Evolutionary conservation across 306 rosid genomes (phyloP).

Genomic region (Glycine latifolia): DNA sequence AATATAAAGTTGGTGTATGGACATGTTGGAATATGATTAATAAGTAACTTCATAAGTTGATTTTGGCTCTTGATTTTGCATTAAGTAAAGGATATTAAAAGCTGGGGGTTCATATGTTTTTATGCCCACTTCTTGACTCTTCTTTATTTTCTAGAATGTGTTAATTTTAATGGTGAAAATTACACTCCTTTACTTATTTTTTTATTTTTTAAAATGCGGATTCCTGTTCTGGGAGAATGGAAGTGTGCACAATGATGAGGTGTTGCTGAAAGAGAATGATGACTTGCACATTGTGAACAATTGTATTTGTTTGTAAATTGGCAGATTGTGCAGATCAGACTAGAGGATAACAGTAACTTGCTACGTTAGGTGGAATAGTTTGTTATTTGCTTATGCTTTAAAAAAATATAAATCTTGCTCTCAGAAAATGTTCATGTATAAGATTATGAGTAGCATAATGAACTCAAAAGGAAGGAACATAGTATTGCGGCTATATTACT

Average conservation of each 20-base stretch:
- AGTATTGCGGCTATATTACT: background rate
- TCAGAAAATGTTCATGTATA: no score
- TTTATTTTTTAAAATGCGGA: background rate
- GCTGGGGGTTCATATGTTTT: background rate
- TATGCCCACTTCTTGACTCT: background rate
- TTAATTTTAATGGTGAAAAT: background rate
- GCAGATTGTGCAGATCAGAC: background rate
- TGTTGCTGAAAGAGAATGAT: background rate
- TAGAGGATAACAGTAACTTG: background rate
- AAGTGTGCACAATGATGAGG: background rate
- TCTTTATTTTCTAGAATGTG: background rate
- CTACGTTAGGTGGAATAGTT: background rate
- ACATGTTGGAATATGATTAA: background rate
- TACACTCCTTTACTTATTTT: background rate
- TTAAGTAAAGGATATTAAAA: conserved; percentile 6
- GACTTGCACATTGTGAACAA: background rate
- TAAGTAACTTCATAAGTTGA: background rate
- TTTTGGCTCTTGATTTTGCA: background rate
- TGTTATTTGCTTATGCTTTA: no score
- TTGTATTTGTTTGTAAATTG: conserved; percentile 19
- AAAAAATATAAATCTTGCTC: no score
- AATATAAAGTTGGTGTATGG: no score
- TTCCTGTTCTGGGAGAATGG: background rate
- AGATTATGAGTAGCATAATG: no score
- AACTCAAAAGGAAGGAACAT: no score